Base-by-base conservation (phyloP, 139 green algal species). In the Micractinium conductrix region DNA sequence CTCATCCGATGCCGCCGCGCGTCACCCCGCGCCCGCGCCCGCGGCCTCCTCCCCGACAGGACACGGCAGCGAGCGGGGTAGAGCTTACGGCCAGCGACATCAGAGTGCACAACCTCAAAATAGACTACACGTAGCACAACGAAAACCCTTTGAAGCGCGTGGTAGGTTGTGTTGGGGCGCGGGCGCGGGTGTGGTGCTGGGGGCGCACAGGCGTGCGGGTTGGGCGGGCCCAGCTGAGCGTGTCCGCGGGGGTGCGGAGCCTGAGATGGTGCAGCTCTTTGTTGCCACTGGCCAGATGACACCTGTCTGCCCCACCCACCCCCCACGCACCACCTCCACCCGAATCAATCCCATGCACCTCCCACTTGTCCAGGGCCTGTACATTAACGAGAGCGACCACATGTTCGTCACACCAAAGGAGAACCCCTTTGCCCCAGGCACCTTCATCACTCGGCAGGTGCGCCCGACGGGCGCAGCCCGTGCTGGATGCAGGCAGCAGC, bases 51-150 rank as follows among this genome's bases (percentile, higher is more conserved):
- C 10, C 48, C 53, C 53, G 26, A 28, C 55, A 82, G 76, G 76
- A 82, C 10, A 10, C 53, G 1, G 38, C 45, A 2, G n/a, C 45
- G 48, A 72, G 50, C 40, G 78, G 70, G 50, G 84, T 80, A 53
- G 19, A 50, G 38, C 86, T 93, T 16, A 33, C 24, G 10, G n/a
- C 75, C 5, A 42, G 24, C 0, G 88, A 93, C 67, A 53, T 93
- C 9, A 60, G 75, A 5, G 70, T 90, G 38, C 86, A 92, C 62
- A 91, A 91, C 30, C 78, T 91, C 80, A 87, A 83, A 63, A 91
- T 93, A 21, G 90, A 93, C 67, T 87, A 58, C 65, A 83, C 83
- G 22, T 87, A 74, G 72, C 82, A 81, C 48, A 76, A 80, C 38
- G n/a, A 58, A 0, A 90, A 89, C 88, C 88, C 88, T 7, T 44